A percentile compares a stretch with the other conserved stretches of the same genome.
Evolutionary conservation across 176 grass and related monocot species (phyloP).

Genomic region (Oryza meyeriana): DNA sequence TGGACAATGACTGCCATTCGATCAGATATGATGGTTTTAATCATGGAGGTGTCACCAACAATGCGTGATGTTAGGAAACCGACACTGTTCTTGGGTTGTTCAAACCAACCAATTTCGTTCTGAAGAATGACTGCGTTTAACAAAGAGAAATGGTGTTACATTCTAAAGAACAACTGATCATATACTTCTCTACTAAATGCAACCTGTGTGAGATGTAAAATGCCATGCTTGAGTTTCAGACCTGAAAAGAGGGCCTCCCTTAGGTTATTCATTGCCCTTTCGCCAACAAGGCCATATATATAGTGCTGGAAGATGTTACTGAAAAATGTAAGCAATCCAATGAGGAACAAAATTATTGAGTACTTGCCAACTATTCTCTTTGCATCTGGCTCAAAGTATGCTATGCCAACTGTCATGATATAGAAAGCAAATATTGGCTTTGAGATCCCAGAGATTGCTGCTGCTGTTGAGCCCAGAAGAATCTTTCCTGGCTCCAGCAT

Average conservation of each 20-base stretch:
- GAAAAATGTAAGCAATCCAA: conserved; percentile 47
- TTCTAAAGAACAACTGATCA: conserved; percentile 5
- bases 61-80: conserved; percentile 50
- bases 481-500: conserved; percentile 41
- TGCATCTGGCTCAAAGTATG: conserved; percentile 49
- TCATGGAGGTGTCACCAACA: conserved; percentile 51
- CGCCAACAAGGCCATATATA: conserved; percentile 58
- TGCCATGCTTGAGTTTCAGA: conserved; percentile 4
- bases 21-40: conserved; percentile 67
- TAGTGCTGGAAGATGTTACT: conserved; percentile 61
- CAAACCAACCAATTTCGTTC: conserved; percentile 68
- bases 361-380: conserved; percentile 42
- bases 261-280: conserved; percentile 60
- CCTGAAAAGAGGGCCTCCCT: conserved; percentile 68
- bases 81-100: conserved; percentile 49
- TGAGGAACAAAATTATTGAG: conserved; percentile 39
- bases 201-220: not conserved
- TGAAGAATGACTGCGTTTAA: conserved; percentile 49
- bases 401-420: conserved; percentile 62
- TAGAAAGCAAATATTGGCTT: conserved; percentile 59
- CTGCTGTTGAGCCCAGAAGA: conserved; percentile 54
- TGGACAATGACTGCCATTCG: conserved; percentile 66
- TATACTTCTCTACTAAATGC: conserved; percentile 21
- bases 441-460: conserved; percentile 63
- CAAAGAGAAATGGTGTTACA: conserved; percentile 14